A percentile compares a stretch with the other conserved stretches of the same genome.
Evolutionary conservation across 2,329 filamentous ascomycete species (phyloP).

Genomic region (Talaromyces amestolkiae): DNA sequence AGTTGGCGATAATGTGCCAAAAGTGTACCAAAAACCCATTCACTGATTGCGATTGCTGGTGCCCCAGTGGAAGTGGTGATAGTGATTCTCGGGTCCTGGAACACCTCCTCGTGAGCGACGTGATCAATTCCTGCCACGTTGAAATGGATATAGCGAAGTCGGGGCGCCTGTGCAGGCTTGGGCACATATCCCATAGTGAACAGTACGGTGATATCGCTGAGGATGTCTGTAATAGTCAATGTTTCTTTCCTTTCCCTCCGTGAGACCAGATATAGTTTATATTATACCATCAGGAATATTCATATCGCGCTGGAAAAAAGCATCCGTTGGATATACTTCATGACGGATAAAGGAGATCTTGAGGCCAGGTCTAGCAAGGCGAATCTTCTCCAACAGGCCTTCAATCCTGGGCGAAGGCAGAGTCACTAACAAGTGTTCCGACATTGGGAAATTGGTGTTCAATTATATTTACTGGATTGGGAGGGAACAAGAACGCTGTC

Average conservation of each 20-base stretch:
- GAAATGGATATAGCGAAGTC: constrained; percentile 9
- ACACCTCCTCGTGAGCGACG: background rate
- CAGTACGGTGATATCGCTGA: background rate
- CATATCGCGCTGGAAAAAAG: background rate
- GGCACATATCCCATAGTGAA: constrained; percentile 4
- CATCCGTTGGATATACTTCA: background rate
- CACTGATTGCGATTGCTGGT: background rate
- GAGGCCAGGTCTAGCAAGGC: background rate
- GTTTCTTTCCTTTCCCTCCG: background rate
- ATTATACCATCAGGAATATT: background rate
- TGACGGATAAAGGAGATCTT: background rate
- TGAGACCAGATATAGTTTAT: background rate
- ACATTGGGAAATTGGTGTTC: background rate
- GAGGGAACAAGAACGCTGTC: background rate
- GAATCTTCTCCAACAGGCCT: background rate
- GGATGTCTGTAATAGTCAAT: background rate
- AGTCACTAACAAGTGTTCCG: background rate
- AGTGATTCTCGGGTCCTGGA: constrained; percentile 40
- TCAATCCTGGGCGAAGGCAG: background rate
- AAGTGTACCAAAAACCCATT: background rate
- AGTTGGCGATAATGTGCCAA: background rate
- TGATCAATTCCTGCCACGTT: constrained; percentile 2
- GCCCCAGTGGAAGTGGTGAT: constrained; percentile 45
- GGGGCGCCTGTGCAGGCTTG: constrained; percentile 11
- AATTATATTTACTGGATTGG: background rate